A percentile compares a stretch with the other conserved stretches of the same genome.
These are phyloP conservation scores for Moesziomyces globuligerus DNA, from an alignment of 1,284 basidiomycete species.

Conservation along the genomic window DNA sequence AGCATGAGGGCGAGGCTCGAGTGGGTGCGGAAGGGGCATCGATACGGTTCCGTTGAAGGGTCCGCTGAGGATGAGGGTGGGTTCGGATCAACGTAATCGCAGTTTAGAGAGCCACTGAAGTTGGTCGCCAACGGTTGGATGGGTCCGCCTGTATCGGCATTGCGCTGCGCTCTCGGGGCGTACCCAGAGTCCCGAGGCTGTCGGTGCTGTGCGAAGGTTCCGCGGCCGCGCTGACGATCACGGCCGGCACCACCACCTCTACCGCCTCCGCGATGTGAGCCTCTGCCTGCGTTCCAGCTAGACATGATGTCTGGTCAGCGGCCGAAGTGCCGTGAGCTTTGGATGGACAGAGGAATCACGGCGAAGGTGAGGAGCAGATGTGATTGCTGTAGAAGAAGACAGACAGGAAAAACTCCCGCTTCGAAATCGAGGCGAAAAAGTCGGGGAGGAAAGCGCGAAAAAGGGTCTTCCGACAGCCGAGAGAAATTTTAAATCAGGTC, in stretches of 20 bases:
- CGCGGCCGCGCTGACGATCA: conserved; percentile 17
- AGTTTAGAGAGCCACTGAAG: conserved; percentile 22
- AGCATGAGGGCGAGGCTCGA: conserved; percentile 53
- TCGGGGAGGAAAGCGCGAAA: background rate
- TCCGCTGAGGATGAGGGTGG: conserved; percentile 24
- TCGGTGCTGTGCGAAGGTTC: conserved; percentile 23
- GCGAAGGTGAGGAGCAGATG: background rate
- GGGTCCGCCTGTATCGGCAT: background rate
- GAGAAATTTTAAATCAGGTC: background rate
- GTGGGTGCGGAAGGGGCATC: conserved; percentile 37
- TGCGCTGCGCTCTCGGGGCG: conserved; percentile 6
- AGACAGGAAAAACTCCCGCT: too few relatives aligned
- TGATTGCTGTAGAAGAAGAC: too few relatives aligned
- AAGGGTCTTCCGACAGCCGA: conserved; percentile 40
- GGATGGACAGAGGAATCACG: too few relatives aligned
- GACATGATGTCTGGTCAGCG: conserved; percentile 24
- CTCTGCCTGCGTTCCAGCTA: background rate
- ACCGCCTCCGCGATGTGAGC: conserved; percentile 3
- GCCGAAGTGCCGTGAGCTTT: too few relatives aligned
- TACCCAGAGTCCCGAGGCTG: conserved; percentile 44
- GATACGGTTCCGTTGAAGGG: conserved; percentile 8
- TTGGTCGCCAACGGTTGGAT: background rate
- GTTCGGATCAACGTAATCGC: conserved; percentile 37
- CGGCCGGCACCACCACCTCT: conserved; percentile 11
- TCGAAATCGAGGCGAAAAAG: background rate